Conservation (phyloP, 2,329 filamentous ascomycete species). For the Apiospora sp. region DNA sequence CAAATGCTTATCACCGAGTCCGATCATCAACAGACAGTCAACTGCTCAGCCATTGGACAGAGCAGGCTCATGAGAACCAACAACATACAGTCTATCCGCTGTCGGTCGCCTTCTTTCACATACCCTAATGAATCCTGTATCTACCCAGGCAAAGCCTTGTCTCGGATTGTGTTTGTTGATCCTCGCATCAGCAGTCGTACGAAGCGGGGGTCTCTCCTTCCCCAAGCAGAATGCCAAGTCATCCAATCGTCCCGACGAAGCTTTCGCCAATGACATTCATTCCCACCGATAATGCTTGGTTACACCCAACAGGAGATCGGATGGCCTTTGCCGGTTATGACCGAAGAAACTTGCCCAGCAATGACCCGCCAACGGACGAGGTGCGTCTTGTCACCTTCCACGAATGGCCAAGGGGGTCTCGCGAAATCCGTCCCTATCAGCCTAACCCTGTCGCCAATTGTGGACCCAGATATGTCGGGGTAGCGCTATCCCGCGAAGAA, state of each 20-base stretch:
- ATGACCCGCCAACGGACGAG: not conserved
- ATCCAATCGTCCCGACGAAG: constrained; percentile 10
- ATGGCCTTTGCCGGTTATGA: not conserved
- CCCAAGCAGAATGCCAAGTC: not conserved
- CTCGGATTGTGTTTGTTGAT: not conserved
- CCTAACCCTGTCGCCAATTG: not conserved
- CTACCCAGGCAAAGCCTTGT: not conserved
- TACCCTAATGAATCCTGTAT: not conserved
- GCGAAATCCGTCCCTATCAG: constrained; percentile 2
- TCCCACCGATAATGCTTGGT: not conserved
- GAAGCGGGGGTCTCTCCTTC: not conserved
- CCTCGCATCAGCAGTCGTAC: not conserved
- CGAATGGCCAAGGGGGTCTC: constrained; percentile 15
- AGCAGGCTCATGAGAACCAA: not conserved
- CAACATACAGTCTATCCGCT: too few relatives aligned
- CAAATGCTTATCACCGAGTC: not conserved
- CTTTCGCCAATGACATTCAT: constrained; percentile 21
- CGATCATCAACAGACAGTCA: not conserved
- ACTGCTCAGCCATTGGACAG: not conserved
- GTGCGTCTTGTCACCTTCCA: constrained; percentile 2
- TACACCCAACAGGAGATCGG: not conserved
- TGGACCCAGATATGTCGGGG: not conserved
- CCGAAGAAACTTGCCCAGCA: too few relatives aligned
- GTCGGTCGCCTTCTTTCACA: too few relatives aligned
- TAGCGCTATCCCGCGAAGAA: not conserved